Conservation (phyloP, 257 asterid genomes). For the Datura wrightii region DNA sequence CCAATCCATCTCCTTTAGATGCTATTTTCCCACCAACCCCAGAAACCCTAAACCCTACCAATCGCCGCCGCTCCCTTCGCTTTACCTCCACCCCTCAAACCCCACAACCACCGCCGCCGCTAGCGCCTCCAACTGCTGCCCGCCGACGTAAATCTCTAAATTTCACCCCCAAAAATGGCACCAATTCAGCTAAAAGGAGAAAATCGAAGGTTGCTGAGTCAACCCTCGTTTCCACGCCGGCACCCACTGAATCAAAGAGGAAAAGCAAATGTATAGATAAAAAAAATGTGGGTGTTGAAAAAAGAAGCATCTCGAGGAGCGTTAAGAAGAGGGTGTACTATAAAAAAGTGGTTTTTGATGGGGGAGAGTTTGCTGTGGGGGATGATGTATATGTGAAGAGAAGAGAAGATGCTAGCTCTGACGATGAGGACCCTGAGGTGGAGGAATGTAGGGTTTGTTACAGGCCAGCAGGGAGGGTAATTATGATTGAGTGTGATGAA, state of each 20-base stretch:
- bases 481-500: conserved; percentile 92
- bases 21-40: conserved; percentile 63
- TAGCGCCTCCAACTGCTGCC: conserved; percentile 21
- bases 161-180: conserved; percentile 38
- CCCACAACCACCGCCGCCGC: conserved; percentile 30
- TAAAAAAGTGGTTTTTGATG: conserved; percentile 72
- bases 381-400: conserved; percentile 82
- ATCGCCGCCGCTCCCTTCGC: conserved; percentile 74
- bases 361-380: conserved; percentile 73
- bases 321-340: conserved; percentile 62
- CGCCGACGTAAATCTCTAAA: conserved; percentile 39
- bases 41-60: conserved; percentile 43
- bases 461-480: conserved; percentile 63
- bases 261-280: conserved; percentile 46
- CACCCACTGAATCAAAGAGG: conserved; percentile 52
- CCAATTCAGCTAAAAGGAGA: conserved; percentile 30
- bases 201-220: conserved; percentile 24
- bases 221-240: conserved; percentile 50
- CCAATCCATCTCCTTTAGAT: conserved; percentile 39
- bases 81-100: conserved; percentile 43
- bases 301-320: conserved; percentile 40
- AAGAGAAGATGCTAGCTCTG: conserved; percentile 70
- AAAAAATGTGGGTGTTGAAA: conserved; percentile 29
- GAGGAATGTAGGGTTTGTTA: conserved; percentile 93
- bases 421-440: conserved; percentile 69